A percentile compares a stretch with the other conserved stretches of the same genome.
phyloP scores from a whole-genome alignment of 495 filamentous ascomycete species.

The Podospora didyma region DNA sequence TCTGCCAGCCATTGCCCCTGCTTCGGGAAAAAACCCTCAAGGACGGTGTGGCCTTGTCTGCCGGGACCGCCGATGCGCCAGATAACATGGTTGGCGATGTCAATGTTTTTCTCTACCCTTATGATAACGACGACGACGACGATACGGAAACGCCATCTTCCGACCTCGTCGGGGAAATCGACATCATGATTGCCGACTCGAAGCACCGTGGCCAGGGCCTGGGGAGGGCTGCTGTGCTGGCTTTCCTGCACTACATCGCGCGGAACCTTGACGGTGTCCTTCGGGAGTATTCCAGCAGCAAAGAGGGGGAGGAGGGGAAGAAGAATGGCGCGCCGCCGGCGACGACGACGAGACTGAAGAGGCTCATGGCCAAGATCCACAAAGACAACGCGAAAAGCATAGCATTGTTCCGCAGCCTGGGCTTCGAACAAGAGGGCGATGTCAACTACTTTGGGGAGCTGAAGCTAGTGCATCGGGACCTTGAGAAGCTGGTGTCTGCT shows the following conservation, averaged over 20 bases:
- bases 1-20: conserved; percentile 42
- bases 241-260: conserved; percentile 65
- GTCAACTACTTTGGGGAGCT: conserved; percentile 51
- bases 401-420: conserved; percentile 41
- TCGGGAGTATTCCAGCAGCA: conserved; percentile 46
- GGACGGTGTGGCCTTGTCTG: conserved; percentile 14
- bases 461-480: conserved; percentile 32
- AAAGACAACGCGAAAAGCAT: conserved; percentile 36
- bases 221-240: conserved; percentile 59
- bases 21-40: too few species aligned
- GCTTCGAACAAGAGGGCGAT: conserved; percentile 40
- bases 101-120: conserved; percentile 70
- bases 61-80: conserved; percentile 46
- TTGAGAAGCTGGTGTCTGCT: conserved; percentile 6
- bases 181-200: conserved; percentile 79
- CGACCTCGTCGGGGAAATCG: conserved; percentile 62
- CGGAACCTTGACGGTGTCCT: conserved; percentile 48
- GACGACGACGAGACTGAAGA: conserved; percentile 17
- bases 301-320: background rate
- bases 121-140: conserved; percentile 33
- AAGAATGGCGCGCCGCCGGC: background rate
- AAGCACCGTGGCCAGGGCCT: conserved; percentile 57
- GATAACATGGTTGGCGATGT: conserved; percentile 76
- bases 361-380: conserved; percentile 46
- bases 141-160: background rate